phyloP scores from a whole-genome alignment of 805 yeast genomes.

The Pichia membranifaciens region DNA sequence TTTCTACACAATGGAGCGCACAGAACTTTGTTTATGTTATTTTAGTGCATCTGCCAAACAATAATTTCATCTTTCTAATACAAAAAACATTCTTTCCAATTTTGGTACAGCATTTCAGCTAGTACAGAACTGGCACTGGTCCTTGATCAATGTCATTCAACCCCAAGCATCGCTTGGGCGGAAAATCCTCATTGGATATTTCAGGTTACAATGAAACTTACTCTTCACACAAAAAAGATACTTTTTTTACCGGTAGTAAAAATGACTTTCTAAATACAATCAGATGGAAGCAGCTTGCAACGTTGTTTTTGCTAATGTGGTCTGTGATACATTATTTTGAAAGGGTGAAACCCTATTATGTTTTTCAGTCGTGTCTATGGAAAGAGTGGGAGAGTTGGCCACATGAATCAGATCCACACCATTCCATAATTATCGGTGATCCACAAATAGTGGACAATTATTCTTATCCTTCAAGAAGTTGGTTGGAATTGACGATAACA shows the following conservation, averaged over 20 bases:
- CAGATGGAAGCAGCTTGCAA: conserved; percentile 20
- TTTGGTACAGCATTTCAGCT: no score
- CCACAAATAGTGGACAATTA: conserved; percentile 89
- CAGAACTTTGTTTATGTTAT: no score
- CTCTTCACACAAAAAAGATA: neutral
- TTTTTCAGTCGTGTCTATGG: conserved; percentile 56
- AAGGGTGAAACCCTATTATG: conserved; percentile 40
- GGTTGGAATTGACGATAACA: conserved; percentile 46
- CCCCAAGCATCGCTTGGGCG: conserved; percentile 3
- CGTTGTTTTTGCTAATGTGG: conserved; percentile 37
- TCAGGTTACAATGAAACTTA: neutral
- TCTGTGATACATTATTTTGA: conserved; percentile 47
- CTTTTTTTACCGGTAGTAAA: neutral
- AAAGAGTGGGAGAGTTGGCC: conserved; percentile 59
- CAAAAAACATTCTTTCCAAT: no score
- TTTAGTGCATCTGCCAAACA: no score
- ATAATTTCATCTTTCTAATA: no score
- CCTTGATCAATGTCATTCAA: neutral
- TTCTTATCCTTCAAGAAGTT: conserved; percentile 69
- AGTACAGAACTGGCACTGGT: no score
- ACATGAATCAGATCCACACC: conserved; percentile 21
- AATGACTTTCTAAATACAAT: neutral
- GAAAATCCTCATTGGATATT: conserved; percentile 2
- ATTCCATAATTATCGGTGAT: conserved; percentile 62
- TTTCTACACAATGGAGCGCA: no score